Percentiles rank a stretch among this genome's conserved stretches.
phyloP scores from a whole-genome alignment of 345 rosid genomes.

The Cardamine chenopodiifolia region DNA sequence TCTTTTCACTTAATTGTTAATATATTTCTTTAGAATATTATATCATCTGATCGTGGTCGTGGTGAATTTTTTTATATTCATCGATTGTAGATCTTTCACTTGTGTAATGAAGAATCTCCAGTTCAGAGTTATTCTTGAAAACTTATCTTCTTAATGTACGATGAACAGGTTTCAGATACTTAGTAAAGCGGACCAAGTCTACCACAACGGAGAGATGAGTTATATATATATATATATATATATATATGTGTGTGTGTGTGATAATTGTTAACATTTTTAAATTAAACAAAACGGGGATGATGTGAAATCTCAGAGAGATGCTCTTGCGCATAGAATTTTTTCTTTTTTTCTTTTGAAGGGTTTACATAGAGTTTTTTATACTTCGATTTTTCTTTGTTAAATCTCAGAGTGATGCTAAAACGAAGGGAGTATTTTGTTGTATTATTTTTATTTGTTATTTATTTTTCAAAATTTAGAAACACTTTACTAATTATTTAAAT shows the following conservation, averaged over 20 bases:
- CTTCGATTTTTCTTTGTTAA: not conserved
- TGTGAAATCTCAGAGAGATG: not conserved
- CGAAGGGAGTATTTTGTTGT: not conserved
- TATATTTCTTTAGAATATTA: not conserved
- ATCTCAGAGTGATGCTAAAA: not conserved
- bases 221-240: no score
- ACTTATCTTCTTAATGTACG: not conserved
- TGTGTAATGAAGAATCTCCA: not conserved
- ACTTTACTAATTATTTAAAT: not conserved
- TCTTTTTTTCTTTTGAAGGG: no score
- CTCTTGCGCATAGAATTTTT: not conserved
- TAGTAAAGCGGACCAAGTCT: slow-evolving; percentile 13
- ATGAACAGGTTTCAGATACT: not conserved
- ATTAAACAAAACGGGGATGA: not conserved
- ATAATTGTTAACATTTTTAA: not conserved
- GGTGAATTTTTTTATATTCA: not conserved
- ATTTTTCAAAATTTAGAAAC: not conserved
- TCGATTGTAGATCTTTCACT: not conserved
- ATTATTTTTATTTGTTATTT: not conserved
- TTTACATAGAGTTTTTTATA: slow-evolving; percentile 5
- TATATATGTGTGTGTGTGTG: not conserved
- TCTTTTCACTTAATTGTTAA: not conserved
- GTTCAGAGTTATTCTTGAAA: not conserved
- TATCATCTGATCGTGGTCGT: slow-evolving; percentile 8
- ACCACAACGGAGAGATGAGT: not conserved